Evolutionary conservation across 2,329 filamentous ascomycete genomes (phyloP), one percentile per base, ranked within the genome.

Genomic region (Talaromyces sp.): DNA sequence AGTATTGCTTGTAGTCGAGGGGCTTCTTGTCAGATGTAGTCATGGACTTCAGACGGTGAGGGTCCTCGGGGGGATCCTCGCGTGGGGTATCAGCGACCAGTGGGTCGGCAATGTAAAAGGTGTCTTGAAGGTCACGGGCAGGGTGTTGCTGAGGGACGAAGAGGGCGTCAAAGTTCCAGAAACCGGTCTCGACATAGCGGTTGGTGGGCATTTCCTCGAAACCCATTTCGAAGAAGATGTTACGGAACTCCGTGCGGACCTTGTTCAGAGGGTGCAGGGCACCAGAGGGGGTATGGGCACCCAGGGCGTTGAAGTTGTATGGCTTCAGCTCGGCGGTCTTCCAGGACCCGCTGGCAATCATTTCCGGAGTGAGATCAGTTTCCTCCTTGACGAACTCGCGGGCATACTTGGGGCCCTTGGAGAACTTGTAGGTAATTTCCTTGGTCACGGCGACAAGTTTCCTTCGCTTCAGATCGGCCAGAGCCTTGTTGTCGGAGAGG

Each of bases 221-320:
- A 48, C 93, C 94, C 87, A 96, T 96, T 72, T 96, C 91, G 77
- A 99, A 97, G 86, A 99, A 99, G 71, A 99, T 97, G 70, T 94
- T 89, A 53, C 94, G 83, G 83, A 99, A 96, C 77, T 97, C 94
- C 66, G 90, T 85, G 64, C 94, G 88, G 65, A 97, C 93, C 80
- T 97, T 97, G 78, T 91, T 97, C 63, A 99, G 68, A 14, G 80
- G 80, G 65, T 82, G 80, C 47, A 82, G 65, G 39, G 80, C 78
- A 50, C 80, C 80, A 45, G 75, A 71, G 4, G 73, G 70, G 11
- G 78, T 76, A 27, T 70, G 68, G 14, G 79, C 78, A 52, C 86
- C 86, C 58, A 84, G 79, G 27, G 86, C 83, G 49, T 86, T 95
- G 77, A 90, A 90, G 72, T 90, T 90, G 74, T 90, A 90, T 33